Evolutionary conservation across 2,329 filamentous ascomycete genomes (phyloP).

Genomic region (Teratosphaeria zuluensis): DNA sequence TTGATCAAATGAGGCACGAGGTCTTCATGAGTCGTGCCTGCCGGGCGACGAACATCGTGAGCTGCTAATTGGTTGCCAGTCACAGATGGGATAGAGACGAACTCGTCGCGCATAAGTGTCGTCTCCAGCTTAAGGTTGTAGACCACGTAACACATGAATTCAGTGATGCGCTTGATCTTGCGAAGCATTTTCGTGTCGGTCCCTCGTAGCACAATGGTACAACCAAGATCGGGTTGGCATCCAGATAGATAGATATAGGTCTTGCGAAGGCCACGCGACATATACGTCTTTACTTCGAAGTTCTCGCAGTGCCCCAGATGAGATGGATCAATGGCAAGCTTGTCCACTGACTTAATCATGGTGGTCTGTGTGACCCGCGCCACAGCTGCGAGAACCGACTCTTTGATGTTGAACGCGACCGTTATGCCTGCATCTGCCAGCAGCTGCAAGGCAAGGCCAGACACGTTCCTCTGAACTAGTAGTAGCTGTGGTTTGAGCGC

Average conservation of each 20-base stretch:
- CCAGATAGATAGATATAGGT: conserved; percentile 94
- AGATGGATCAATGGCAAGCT: conserved; percentile 66
- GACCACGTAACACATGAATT: conserved; percentile 98
- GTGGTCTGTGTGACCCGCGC: conserved; percentile 84
- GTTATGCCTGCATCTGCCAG: conserved; percentile 82
- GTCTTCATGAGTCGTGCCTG: not conserved
- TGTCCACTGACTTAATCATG: conserved; percentile 90
- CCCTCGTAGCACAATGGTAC: conserved; percentile 85
- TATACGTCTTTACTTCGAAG: conserved; percentile 93
- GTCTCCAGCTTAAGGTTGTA: conserved; percentile 97
- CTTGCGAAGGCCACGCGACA: conserved; percentile 76
- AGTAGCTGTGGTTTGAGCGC: conserved; percentile 76
- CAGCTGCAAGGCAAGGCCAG: conserved; percentile 80
- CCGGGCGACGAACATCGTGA: conserved; percentile 8
- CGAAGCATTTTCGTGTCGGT: conserved; percentile 60
- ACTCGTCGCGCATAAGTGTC: conserved; percentile 86
- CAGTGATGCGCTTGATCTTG: conserved; percentile 83
- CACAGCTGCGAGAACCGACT: conserved; percentile 89
- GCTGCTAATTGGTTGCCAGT: conserved; percentile 29
- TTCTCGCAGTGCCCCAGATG: conserved; percentile 71
- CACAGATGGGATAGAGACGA: conserved; percentile 63
- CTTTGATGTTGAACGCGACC: conserved; percentile 93
- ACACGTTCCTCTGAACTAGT: conserved; percentile 86
- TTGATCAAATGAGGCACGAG: conserved; percentile 4
- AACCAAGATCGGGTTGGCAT: conserved; percentile 80